These are phyloP conservation scores for Suhomyces taliae DNA, from an alignment of 1,139 yeast genomes.

Conservation along the genomic window DNA sequence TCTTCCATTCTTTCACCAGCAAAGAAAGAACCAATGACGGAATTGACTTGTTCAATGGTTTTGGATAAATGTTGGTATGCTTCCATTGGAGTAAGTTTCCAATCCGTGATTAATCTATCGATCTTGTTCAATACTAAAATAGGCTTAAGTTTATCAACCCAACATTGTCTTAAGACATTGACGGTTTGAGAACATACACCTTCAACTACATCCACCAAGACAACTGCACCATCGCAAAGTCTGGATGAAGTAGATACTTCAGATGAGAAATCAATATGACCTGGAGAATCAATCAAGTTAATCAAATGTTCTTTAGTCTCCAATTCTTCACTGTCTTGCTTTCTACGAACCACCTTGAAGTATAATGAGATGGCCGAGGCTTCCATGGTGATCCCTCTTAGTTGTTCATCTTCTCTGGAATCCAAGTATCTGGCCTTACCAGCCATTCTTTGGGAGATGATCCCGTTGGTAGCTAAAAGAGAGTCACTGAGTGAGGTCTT, in stretches of 20 bases:
- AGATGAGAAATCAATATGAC: constrained; percentile 94
- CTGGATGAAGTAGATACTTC: constrained; percentile 96
- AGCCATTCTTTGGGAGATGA: constrained; percentile 91
- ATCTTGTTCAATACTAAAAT: constrained; percentile 89
- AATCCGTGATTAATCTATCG: constrained; percentile 80
- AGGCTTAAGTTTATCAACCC: constrained; percentile 91
- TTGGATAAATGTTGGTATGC: constrained; percentile 80
- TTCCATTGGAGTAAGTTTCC: constrained; percentile 79
- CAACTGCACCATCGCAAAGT: constrained; percentile 94
- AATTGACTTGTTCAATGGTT: constrained; percentile 88
- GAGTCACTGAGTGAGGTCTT: constrained; percentile 95
- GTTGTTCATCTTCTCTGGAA: constrained; percentile 93
- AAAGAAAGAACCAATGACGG: constrained; percentile 89
- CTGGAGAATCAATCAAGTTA: constrained; percentile 96
- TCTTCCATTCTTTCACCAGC: constrained; percentile 95
- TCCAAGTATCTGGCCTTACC: constrained; percentile 93
- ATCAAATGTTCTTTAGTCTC: constrained; percentile 74
- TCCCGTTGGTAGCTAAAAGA: constrained; percentile 90
- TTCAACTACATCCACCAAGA: constrained; percentile 93
- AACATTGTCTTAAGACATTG: constrained; percentile 90
- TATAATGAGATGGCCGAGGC: constrained; percentile 88
- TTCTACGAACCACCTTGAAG: constrained; percentile 61
- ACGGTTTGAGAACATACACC: constrained; percentile 98
- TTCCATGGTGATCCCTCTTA: constrained; percentile 97
- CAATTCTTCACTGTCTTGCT: constrained; percentile 28